Percentiles rank a stretch among this genome's conserved stretches.
Evolutionary conservation across 345 rosid species (phyloP).

Genomic region (Noccaea caerulescens): DNA sequence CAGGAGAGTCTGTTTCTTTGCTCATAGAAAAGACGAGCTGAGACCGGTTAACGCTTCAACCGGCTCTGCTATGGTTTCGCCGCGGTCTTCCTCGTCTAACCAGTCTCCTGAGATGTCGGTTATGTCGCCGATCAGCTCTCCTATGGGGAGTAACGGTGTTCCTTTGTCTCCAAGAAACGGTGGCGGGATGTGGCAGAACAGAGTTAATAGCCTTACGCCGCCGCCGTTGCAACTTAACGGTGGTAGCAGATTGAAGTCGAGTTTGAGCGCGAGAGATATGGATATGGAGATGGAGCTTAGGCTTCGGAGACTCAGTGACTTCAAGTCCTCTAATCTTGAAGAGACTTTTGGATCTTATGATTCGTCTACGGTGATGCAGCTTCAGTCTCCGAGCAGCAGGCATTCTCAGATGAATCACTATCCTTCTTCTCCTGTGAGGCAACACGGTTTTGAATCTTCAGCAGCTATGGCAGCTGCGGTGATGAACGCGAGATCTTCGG

Average conservation of each 20-base stretch:
- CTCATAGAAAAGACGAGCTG: slow-evolving; percentile 82
- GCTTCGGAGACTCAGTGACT: slow-evolving; percentile 45
- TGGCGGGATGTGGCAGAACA: slow-evolving; percentile 82
- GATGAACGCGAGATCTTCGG: slow-evolving; percentile 90
- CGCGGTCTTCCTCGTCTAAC: slow-evolving; percentile 58
- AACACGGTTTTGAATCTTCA: slow-evolving; percentile 69
- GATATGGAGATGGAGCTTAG: slow-evolving; percentile 74
- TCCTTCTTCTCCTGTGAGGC: slow-evolving; percentile 65
- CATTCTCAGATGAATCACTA: slow-evolving; percentile 66
- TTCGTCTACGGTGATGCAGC: slow-evolving; percentile 56
- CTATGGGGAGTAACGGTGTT: slow-evolving; percentile 50
- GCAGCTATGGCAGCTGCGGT: slow-evolving; percentile 89
- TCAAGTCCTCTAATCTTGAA: slow-evolving; percentile 57
- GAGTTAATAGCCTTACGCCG: slow-evolving; percentile 57
- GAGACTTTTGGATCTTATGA: slow-evolving; percentile 67
- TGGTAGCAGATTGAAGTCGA: slow-evolving; percentile 84
- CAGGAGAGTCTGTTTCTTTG: slow-evolving; percentile 96
- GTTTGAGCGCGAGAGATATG: slow-evolving; percentile 76
- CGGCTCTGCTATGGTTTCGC: slow-evolving; percentile 97
- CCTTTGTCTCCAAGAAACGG: slow-evolving; percentile 75
- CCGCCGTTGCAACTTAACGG: slow-evolving; percentile 81
- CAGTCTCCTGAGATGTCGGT: slow-evolving; percentile 61
- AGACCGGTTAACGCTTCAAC: slow-evolving; percentile 92
- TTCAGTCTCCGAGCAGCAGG: slow-evolving; percentile 66
- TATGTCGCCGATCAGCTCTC: slow-evolving; percentile 79